Base-by-base conservation (phyloP, 129 eudicot species). In the Artemisia tridentata region DNA sequence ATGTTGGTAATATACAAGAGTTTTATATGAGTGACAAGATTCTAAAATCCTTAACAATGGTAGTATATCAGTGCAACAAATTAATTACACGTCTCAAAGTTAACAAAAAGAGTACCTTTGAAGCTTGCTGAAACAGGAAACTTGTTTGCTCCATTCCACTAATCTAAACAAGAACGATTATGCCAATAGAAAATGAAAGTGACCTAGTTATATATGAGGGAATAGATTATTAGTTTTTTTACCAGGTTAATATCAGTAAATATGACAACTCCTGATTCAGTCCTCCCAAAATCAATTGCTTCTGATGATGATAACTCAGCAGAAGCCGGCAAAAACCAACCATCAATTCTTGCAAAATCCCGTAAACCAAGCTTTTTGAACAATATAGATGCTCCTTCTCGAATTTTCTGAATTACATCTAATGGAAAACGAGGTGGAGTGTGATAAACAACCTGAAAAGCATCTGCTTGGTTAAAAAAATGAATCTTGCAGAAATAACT, bases 121-220 rank as follows among this genome's bases (percentile, higher is more conserved):
- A 88, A 75, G 97, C 93, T 84, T 91, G 97, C 79, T 91, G 97
- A 83, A 91, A 88, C 46, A 91, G 81, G 82, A 91, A 91, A 79
- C 97, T 91, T 60, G 96, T 91, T 76, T 91, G 97, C 82, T 91
- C 97, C 97, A 91, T 91, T 68, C 97, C 97, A 68, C 97, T 91
- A 68, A 91, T 88, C 97, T 91, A 72, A 20, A 64, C 14, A 29
- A 73, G 55, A 16, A 38, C 2, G 5, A 7, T 55, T 57, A 74
- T 20, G 56, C 23, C n/a, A 43, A 34, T 18, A 50, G 47, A 20
- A 34, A 55, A 18, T 8, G 11, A 23, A 68, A 64, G 63, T 49
- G 38, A 61, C 34, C 14, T 54, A 65, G 20, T 41, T 16, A 75
- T 46, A 67, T 11, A 57, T 15, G 15, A 5, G 16, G 18, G 27